phyloP scores from a whole-genome alignment of 345 rosid species.

The Camelina hispida region DNA sequence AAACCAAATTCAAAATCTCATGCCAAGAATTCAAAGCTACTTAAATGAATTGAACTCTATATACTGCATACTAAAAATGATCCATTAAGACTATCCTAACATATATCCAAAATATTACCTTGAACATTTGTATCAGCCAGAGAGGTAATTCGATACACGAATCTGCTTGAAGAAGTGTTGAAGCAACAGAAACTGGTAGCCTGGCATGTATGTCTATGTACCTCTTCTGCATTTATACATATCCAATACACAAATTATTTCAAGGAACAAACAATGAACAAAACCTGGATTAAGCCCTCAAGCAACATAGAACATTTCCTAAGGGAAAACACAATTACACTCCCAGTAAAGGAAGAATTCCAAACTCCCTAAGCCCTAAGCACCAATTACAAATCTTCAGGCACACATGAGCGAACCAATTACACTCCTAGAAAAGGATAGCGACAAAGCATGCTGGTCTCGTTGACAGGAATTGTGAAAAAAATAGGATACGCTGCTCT shows the following conservation, averaged over 20 bases:
- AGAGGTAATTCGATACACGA: conserved; percentile 85
- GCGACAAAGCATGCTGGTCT: conserved; percentile 10
- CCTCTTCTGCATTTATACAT: conserved; percentile 63
- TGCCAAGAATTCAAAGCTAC: conserved; percentile 2
- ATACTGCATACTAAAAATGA: not conserved
- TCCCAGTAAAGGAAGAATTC: conserved; percentile 11
- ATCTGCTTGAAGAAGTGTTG: conserved; percentile 88
- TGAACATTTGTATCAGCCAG: conserved; percentile 93
- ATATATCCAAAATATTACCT: conserved; percentile 59
- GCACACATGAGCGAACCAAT: conserved; percentile 19
- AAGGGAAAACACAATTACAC: not conserved
- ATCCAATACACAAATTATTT: not conserved
- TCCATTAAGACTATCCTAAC: conserved; percentile 16
- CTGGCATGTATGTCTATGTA: conserved; percentile 72
- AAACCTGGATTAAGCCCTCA: conserved; percentile 12
- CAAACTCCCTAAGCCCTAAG: conserved; percentile 18
- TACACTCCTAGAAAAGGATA: not conserved
- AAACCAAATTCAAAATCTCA: conserved; percentile 14
- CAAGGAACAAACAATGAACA: not conserved
- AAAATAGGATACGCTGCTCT: not conserved
- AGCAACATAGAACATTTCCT: conserved; percentile 12
- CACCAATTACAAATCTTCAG: not conserved
- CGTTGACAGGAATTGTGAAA: not conserved
- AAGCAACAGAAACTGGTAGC: conserved; percentile 85
- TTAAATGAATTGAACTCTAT: conserved; percentile 2